These are phyloP conservation scores for Trypanosoma congolense DNA, from an alignment of 208 protist genomes.

Conservation along the genomic window DNA sequence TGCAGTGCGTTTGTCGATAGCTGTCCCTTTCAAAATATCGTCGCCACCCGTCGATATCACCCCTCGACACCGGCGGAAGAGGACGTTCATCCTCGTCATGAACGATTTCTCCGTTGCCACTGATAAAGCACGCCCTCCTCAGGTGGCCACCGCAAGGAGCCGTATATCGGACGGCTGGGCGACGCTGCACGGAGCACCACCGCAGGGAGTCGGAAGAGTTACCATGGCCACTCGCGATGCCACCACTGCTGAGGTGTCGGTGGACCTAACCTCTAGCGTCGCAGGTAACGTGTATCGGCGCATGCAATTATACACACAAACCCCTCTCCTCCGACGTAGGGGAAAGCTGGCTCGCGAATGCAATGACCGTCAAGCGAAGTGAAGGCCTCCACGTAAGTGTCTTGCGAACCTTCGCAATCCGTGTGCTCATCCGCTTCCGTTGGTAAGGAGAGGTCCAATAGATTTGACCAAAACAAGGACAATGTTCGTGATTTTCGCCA, in stretches of 20 bases:
- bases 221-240: conserved; percentile 22
- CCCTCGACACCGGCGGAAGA: neutral
- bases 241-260: neutral
- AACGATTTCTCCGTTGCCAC: conserved; percentile 23
- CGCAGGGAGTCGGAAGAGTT: conserved; percentile 46
- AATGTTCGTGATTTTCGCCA: too few relatives aligned
- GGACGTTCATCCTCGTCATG: neutral
- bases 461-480: neutral
- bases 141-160: conserved; percentile 46
- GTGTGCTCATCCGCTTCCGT: conserved; percentile 9
- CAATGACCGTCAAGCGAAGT: conserved; percentile 13
- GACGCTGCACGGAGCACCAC: conserved; percentile 42
- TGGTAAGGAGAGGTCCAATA: neutral
- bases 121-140: conserved; percentile 52
- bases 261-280: neutral
- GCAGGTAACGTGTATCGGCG: conserved; percentile 7
- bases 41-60: conserved; percentile 20
- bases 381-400: conserved; percentile 7
- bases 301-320: conserved; percentile 41
- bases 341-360: conserved; percentile 27
- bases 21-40: conserved; percentile 14
- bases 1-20: conserved; percentile 12
- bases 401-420: conserved; percentile 6
- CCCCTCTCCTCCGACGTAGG: conserved; percentile 53
- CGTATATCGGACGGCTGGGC: conserved; percentile 52